phyloP scores from a whole-genome alignment of 75 land plant species.

The Pinus tabuliformis region DNA sequence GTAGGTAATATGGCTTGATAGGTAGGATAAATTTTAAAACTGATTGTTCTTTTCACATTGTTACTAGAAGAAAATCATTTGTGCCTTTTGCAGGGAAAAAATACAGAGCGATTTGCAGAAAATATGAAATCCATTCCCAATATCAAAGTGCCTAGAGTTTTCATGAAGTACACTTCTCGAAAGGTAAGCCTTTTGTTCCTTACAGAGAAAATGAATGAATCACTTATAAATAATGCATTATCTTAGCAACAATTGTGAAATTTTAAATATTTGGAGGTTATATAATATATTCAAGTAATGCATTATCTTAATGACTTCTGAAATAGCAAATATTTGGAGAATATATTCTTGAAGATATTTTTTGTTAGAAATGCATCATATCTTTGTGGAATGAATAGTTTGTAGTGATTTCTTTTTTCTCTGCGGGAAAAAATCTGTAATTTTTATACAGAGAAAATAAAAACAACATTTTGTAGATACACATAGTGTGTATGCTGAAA shows the following conservation, averaged over 20 bases:
- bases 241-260: not conserved
- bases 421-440: too few relatives aligned
- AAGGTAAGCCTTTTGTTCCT: conserved; percentile 24
- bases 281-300: too few relatives aligned
- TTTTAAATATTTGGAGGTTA: too few relatives aligned
- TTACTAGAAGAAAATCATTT: conserved; percentile 1
- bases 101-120: conserved; percentile 30
- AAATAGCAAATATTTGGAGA: not conserved
- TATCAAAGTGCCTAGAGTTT: conserved; percentile 42
- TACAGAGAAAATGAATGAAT: not conserved
- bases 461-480: too few relatives aligned
- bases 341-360: not conserved
- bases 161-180: conserved; percentile 38
- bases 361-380: too few relatives aligned
- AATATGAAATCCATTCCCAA: conserved; percentile 40
- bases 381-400: not conserved
- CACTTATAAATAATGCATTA: not conserved
- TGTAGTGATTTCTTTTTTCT: not conserved
- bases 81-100: conserved; percentile 28
- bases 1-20: conserved; percentile 10
- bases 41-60: not conserved
- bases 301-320: too few relatives aligned
- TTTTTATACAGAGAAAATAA: too few relatives aligned
- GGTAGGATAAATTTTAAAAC: not conserved
- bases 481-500: too few relatives aligned